Percentiles rank a stretch among this genome's conserved stretches.
Conservation (phyloP, 2,329 filamentous ascomycete genomes). For the Coniochaeta prunicola region DNA sequence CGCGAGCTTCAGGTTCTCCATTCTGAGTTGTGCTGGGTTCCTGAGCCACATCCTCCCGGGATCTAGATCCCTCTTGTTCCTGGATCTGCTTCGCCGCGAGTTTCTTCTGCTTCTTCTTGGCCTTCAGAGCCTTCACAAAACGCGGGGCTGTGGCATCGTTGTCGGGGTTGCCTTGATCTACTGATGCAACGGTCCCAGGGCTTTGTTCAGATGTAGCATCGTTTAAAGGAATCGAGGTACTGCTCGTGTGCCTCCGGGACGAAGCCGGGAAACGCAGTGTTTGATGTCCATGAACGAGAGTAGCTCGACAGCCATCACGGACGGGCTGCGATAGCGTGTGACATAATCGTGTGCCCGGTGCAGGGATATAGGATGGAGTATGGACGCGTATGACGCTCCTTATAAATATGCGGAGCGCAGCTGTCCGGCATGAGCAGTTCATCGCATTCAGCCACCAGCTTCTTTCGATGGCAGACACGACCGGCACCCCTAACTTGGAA, state of each 20-base stretch:
- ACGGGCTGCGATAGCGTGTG: not conserved
- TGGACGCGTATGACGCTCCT: conserved; percentile 36
- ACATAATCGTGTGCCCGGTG: not conserved
- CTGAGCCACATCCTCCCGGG: not conserved
- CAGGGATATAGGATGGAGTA: conserved; percentile 9
- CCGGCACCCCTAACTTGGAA: not conserved
- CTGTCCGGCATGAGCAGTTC: conserved; percentile 39
- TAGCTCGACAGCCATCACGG: not conserved
- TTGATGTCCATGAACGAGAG: not conserved
- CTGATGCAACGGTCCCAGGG: too few relatives aligned
- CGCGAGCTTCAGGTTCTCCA: not conserved
- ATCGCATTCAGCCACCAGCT: conserved; percentile 20
- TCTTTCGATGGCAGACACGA: not conserved
- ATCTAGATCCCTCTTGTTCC: conserved; percentile 17
- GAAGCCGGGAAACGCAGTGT: not conserved
- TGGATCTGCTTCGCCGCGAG: conserved; percentile 22
- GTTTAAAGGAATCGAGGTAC: not conserved
- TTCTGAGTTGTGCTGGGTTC: not conserved
- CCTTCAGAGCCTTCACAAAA: not conserved
- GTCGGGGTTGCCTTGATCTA: conserved; percentile 2
- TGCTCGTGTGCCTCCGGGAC: not conserved
- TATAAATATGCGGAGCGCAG: conserved; percentile 39
- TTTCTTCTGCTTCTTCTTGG: conserved; percentile 41
- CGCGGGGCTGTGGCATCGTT: not conserved
- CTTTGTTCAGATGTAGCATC: not conserved